Evolutionary conservation across 2,329 filamentous ascomycete genomes (phyloP).

Genomic region (Clonostachys byssicola): DNA sequence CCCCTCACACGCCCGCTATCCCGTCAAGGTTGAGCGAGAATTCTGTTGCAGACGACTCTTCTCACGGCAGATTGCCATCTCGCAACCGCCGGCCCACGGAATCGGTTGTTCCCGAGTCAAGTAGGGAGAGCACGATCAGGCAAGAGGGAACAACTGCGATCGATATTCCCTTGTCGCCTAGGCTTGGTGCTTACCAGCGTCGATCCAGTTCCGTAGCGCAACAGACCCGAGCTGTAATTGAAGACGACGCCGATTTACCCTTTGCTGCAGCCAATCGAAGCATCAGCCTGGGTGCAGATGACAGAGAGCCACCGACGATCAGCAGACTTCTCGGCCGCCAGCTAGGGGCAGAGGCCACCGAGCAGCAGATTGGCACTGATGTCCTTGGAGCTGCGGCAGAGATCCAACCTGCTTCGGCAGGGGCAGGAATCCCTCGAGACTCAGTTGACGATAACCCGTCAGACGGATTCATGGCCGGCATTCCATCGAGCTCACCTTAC

Average conservation of each 20-base stretch:
- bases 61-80: constrained; percentile 19
- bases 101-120: constrained; percentile 18
- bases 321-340: constrained; percentile 52
- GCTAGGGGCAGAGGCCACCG: constrained; percentile 22
- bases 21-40: constrained; percentile 91
- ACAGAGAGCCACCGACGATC: constrained; percentile 60
- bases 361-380: not conserved
- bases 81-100: constrained; percentile 16
- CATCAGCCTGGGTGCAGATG: constrained; percentile 63
- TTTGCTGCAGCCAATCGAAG: constrained; percentile 57
- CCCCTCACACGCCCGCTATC: constrained; percentile 88
- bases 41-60: constrained; percentile 53
- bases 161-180: constrained; percentile 69
- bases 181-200: constrained; percentile 49
- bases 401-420: constrained; percentile 29
- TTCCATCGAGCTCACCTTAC: constrained; percentile 37
- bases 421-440: constrained; percentile 32
- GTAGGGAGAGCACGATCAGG: constrained; percentile 31
- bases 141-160: constrained; percentile 61
- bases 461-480: constrained; percentile 33
- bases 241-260: constrained; percentile 57
- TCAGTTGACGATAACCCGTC: constrained; percentile 42
- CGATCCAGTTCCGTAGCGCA: constrained; percentile 69
- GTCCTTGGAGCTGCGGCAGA: constrained; percentile 35
- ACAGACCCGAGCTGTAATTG: constrained; percentile 47